Evolutionary conservation across 2,329 filamentous ascomycete genomes (phyloP), one percentile per base, ranked within the genome.

Genomic region (Neoarthrinium moseri): DNA sequence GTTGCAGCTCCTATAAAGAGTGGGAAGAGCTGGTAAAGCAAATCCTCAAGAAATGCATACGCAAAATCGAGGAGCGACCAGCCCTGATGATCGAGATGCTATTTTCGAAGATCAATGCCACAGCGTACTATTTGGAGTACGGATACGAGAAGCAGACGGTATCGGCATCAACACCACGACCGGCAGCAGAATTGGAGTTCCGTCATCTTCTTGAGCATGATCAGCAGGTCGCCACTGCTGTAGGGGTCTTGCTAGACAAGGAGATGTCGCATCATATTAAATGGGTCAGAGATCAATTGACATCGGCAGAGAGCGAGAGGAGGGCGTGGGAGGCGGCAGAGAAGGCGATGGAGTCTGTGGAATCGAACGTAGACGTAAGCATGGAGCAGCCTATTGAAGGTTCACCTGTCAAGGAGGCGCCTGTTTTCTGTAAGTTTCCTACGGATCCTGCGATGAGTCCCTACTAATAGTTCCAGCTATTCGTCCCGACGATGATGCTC

Each of bases 1-100:
- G 76, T 15, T 80, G 78, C 11, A 64, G 77, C n/a, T 77, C 81
- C 48, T 95, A 81, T 69, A 87, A 83, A 56, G 94, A 99, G 56
- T 97, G 92, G 90, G 87, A 95, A 59, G 89, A 95, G 57, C 75
- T 99, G 27, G 80, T 89, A 4, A 87, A 85, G 63, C 91, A 96
- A 58, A 78, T 97, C 30, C 79, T 96, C 53, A 84, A 86, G 55
- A 86, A 85, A 59, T 86, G 92, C 52, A 78, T 89, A 45, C 91
- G 87, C 60, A 95, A 94, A 68, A 77, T 97, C 2, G 81, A 94
- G 50, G 84, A 96, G 55, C 81, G 91, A 34, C 91, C 91, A 1
- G 89, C 92, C 51, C 73, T 96, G 32, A 78, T 95, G 40, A 86
- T 95, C 1, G 94, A 99, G 67, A 82, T 99, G 77, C 75, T 99